Evolutionary conservation across 192 early-diverging fungal species (phyloP), one percentile per base, ranked within the genome.

Genomic region (Coemansia sp.): DNA sequence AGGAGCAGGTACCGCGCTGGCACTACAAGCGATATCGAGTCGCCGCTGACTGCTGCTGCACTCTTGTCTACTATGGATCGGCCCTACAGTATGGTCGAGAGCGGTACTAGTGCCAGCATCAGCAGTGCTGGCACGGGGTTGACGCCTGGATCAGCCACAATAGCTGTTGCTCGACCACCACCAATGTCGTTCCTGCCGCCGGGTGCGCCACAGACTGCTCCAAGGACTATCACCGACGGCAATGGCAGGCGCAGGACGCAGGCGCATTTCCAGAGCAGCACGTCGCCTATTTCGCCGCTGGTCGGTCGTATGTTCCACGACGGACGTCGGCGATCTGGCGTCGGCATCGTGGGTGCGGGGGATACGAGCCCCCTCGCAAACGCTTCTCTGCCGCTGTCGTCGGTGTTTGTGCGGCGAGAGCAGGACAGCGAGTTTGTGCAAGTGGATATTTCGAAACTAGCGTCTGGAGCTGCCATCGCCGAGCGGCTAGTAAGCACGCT

Each of bases 11-110:
- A 70, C 27, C 80, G 80, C 8, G 80, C 80, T 0, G 80, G 80
- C 2, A 83, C 80, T 2, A 83, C 80, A 31, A 83, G 80, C 68
- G 80, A 83, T 27, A 77, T 83, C 7, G 80, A 83, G 65, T 74
- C 71, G 67, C 67, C 71, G 19, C 57, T 42, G 25, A 42, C 71
- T 15, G 39, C 39, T 9, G 65, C 68, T 15, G 72, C 57, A 6
- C 58, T 62, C 5, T 32, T 67, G 11, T 36, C 65, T 1, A 56
- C 67, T 1, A 47, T 40, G 45, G 67, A 79, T 20, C 62, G 80
- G 14, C 80, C 80, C 12, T 66, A 40, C 49, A 83, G 80, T 51
- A 83, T 83, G 80, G 80, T 83, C 1, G 79, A 82, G 40, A 75
- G 74, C 42, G 42, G 66, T 35, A 66, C 51, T 62, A 72, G 65